phyloP scores from a whole-genome alignment of 768 basidiomycete species.

The Serendipita indica region DNA sequence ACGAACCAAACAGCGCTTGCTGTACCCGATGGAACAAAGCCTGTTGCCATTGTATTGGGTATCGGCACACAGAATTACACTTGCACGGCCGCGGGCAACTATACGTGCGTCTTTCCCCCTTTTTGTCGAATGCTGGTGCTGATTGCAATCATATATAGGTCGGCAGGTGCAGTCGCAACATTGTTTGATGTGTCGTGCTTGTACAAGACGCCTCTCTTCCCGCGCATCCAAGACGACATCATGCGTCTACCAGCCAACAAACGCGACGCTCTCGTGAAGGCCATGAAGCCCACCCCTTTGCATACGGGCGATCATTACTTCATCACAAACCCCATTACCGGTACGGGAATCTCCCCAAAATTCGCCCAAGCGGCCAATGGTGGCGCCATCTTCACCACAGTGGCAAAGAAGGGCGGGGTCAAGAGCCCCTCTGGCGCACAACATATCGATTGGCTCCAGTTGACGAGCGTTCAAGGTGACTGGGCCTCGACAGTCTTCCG shows the following conservation, averaged over 20 bases:
- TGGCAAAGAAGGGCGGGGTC: slow-evolving; percentile 28
- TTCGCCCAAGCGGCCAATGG: slow-evolving; percentile 41
- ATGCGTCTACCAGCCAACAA: slow-evolving; percentile 20
- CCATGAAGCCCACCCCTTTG: slow-evolving; percentile 12
- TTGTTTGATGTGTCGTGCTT: slow-evolving; percentile 43
- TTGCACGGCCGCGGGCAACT: slow-evolving; percentile 18
- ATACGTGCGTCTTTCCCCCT: slow-evolving; percentile 7
- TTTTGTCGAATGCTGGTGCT: neutral
- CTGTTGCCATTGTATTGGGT: slow-evolving; percentile 14
- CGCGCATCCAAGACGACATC: slow-evolving; percentile 9
- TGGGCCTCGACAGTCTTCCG: slow-evolving; percentile 24
- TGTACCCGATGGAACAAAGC: neutral
- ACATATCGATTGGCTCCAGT: slow-evolving; percentile 43
- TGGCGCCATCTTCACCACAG: slow-evolving; percentile 33
- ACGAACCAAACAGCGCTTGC: neutral
- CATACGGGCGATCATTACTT: slow-evolving; percentile 45
- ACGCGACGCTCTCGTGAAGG: slow-evolving; percentile 12
- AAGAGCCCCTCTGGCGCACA: slow-evolving; percentile 27
- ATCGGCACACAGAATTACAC: slow-evolving; percentile 26
- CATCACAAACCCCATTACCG: slow-evolving; percentile 31
- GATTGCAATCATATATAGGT: neutral
- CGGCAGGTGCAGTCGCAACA: slow-evolving; percentile 29
- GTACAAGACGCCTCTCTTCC: slow-evolving; percentile 18
- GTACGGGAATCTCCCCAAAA: slow-evolving; percentile 30
- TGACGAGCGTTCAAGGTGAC: slow-evolving; percentile 32